A percentile compares a stretch with the other conserved stretches of the same genome.
Conservation (phyloP, 2,329 filamentous ascomycete species). For the Cercospora janseana region DNA sequence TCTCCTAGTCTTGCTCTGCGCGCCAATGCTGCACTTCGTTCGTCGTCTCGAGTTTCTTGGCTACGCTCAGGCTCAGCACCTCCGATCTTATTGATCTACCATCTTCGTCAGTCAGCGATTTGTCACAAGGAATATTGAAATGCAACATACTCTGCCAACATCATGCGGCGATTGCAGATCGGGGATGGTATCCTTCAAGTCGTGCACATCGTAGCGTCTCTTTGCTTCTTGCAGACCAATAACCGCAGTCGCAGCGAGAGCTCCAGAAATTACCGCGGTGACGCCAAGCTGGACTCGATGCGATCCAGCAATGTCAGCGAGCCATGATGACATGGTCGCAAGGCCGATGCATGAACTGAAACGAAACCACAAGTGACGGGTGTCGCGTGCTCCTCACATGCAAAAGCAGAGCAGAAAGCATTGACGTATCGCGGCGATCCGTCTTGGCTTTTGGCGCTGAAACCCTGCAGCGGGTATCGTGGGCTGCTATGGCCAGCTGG, state of each 20-base stretch:
- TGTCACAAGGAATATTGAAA: background rate
- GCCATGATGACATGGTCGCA: slow-evolving; percentile 37
- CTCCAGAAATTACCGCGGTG: slow-evolving; percentile 61
- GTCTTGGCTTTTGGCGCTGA: background rate
- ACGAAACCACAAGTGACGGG: background rate
- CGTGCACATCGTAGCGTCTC: slow-evolving; percentile 54
- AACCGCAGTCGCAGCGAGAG: slow-evolving; percentile 53
- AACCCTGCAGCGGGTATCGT: slow-evolving; percentile 1
- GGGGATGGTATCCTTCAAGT: slow-evolving; percentile 62
- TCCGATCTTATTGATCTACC: slow-evolving; percentile 61
- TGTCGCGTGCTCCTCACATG: slow-evolving; percentile 3
- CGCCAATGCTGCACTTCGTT: slow-evolving; percentile 58
- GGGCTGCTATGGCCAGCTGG: background rate
- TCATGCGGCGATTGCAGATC: slow-evolving; percentile 52
- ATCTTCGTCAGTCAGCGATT: slow-evolving; percentile 41
- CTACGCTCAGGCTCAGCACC: slow-evolving; percentile 48
- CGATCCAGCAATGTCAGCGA: slow-evolving; percentile 45
- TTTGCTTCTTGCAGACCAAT: slow-evolving; percentile 57
- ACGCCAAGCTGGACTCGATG: slow-evolving; percentile 63
- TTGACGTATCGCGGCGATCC: slow-evolving; percentile 4
- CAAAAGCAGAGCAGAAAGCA: slow-evolving; percentile 4
- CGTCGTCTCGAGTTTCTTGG: slow-evolving; percentile 53
- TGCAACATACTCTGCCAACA: slow-evolving; percentile 49
- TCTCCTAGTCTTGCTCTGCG: slow-evolving; percentile 60
- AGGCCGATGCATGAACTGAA: background rate